A percentile compares a stretch with the other conserved stretches of the same genome.
Conservation (phyloP, 2,329 filamentous ascomycete genomes). For the Fusarium proliferatum region DNA sequence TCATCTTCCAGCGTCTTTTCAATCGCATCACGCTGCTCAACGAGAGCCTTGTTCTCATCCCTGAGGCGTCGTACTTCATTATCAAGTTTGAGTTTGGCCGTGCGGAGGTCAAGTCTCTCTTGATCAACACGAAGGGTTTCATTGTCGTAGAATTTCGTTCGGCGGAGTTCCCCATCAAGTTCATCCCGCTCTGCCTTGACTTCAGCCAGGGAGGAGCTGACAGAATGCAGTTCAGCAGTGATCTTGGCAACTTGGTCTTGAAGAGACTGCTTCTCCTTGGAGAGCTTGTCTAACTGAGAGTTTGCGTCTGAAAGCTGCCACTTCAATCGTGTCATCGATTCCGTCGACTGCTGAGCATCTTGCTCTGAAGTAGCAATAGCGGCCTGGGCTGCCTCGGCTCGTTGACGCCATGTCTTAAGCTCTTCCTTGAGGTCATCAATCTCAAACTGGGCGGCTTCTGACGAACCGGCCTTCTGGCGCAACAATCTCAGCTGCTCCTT, state of each 20-base stretch:
- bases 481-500: constrained; percentile 42
- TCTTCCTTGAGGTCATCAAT: constrained; percentile 38
- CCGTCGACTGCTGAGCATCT: constrained; percentile 50
- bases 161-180: constrained; percentile 69
- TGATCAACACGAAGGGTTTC: constrained; percentile 72
- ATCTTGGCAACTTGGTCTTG: constrained; percentile 71
- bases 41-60: constrained; percentile 70
- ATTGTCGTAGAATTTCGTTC: constrained; percentile 64
- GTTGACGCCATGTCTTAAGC: constrained; percentile 45
- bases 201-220: constrained; percentile 67
- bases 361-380: constrained; percentile 48
- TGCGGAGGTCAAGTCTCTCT: constrained; percentile 75
- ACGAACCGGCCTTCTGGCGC: constrained; percentile 26
- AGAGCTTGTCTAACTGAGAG: constrained; percentile 64
- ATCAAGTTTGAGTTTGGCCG: constrained; percentile 75
- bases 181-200: constrained; percentile 74
- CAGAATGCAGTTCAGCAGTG: constrained; percentile 69
- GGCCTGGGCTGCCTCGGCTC: constrained; percentile 42
- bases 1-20: constrained; percentile 74
- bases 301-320: constrained; percentile 69
- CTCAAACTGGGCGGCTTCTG: constrained; percentile 42
- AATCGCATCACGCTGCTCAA: constrained; percentile 66
- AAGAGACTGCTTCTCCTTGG: constrained; percentile 70
- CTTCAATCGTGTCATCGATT: constrained; percentile 64
- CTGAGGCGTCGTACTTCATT: constrained; percentile 72